phyloP scores from a whole-genome alignment of 352 stramenopile species.

The Phytophthora cryptogea region DNA sequence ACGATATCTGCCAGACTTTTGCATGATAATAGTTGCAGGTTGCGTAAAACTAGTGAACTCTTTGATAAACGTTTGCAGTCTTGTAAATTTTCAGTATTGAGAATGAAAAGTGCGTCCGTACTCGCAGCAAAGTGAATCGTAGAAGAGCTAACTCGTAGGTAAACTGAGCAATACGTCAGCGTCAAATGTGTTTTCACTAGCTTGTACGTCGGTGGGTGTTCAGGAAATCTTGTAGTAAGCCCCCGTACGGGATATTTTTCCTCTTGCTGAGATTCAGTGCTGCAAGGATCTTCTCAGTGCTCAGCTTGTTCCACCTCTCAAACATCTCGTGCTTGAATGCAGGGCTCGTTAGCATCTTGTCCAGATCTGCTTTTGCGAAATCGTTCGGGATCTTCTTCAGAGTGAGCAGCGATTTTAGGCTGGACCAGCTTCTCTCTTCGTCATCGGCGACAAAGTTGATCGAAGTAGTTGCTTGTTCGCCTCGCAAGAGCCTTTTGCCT shows the following conservation, averaged over 20 bases:
- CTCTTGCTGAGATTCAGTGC: not conserved
- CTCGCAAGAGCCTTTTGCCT: not conserved
- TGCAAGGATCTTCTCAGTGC: constrained; percentile 1
- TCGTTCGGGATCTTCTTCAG: not conserved
- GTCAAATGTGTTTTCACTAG: too few relatives aligned
- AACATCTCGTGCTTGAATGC: constrained; percentile 7
- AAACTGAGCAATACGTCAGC: too few relatives aligned
- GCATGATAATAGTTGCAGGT: too few relatives aligned
- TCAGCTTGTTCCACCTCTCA: not conserved
- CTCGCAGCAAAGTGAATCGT: too few relatives aligned
- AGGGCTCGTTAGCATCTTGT: constrained; percentile 2
- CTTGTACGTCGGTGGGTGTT: not conserved
- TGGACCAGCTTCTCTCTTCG: constrained; percentile 2
- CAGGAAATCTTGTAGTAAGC: constrained; percentile 3
- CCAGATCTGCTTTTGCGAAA: not conserved
- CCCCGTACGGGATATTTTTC: constrained; percentile 4
- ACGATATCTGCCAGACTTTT: too few relatives aligned
- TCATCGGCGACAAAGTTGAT: not conserved
- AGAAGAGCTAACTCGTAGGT: too few relatives aligned
- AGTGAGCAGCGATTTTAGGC: not conserved
- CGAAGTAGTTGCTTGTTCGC: not conserved
- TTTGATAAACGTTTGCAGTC: too few relatives aligned
- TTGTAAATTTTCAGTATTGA: too few relatives aligned
- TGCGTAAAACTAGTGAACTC: too few relatives aligned
- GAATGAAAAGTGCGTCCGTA: too few relatives aligned